Conservation (phyloP, 768 basidiomycete genomes). For the Podaxis sp. region DNA sequence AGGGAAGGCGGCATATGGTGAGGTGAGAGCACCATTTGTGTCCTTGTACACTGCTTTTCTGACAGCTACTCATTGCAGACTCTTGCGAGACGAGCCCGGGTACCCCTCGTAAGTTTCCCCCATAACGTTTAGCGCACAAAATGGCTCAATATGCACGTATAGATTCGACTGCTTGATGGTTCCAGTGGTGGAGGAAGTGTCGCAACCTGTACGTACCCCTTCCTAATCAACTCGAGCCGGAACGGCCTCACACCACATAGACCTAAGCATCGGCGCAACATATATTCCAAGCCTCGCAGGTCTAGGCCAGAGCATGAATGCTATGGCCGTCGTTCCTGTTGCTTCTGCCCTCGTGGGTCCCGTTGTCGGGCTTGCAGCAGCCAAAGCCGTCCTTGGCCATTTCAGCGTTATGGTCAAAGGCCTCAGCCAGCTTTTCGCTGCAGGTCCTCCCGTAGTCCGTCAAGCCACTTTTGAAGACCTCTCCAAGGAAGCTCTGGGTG, state of each 20-base stretch:
- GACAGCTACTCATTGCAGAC: slow-evolving; percentile 21
- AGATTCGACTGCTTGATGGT: slow-evolving; percentile 41
- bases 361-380: slow-evolving; percentile 40
- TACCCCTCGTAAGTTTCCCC: slow-evolving; percentile 31
- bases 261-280: slow-evolving; percentile 36
- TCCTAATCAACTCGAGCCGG: background rate
- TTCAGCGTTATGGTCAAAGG: slow-evolving; percentile 45
- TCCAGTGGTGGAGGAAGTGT: slow-evolving; percentile 44
- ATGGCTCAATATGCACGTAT: background rate
- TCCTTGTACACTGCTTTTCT: background rate
- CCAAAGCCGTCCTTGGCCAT: slow-evolving; percentile 38
- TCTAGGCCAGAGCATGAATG: slow-evolving; percentile 36
- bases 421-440: slow-evolving; percentile 35
- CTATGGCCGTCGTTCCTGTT: slow-evolving; percentile 37
- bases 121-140: background rate
- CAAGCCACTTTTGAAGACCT: slow-evolving; percentile 37
- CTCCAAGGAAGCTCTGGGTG: slow-evolving; percentile 35
- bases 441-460: slow-evolving; percentile 36
- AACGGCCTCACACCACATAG: slow-evolving; percentile 17
- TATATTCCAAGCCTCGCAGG: slow-evolving; percentile 38
- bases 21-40: slow-evolving; percentile 24
- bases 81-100: slow-evolving; percentile 32
- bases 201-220: slow-evolving; percentile 29
- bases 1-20: slow-evolving; percentile 39
- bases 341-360: slow-evolving; percentile 39